Base-by-base conservation (phyloP, 768 basidiomycete species). In the Mycena capillaripes region DNA sequence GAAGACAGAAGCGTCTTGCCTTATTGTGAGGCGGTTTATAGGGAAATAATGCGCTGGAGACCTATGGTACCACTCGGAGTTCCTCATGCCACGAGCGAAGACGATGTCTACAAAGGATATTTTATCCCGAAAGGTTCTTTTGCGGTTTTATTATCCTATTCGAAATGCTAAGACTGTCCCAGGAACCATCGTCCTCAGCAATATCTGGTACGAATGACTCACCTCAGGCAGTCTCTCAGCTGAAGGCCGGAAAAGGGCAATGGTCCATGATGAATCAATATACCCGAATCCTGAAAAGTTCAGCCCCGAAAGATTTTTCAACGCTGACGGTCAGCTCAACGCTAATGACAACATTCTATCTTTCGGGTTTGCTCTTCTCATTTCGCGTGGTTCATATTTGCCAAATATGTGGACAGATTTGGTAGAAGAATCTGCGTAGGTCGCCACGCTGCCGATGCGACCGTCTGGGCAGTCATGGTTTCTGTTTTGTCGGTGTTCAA, bases 91-190 rank as follows among this genome's bases (percentile, higher is more conserved):
- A 70, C 76, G 4, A 76, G 66, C 5, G 69, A 76, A 44, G 80
- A 81, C 30, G 81, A 81, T 59, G 70, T 78, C n/a, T 82, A 80
- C 29, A 72, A 80, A 3, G 81, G 81, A 23, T 79, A 77, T 70
- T 75, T 75, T 70, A 80, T 83, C 23, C 81, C 81, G 0, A 79
- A 79, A 61, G 81, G 80, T 29, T 70, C 16, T 82, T 82, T 56
- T n/a, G 69, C 38, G 2, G 9, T n/a, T n/a, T n/a, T n/a, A 29
- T n/a, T 30, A 25, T 57, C 11, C 19, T 3, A 4, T 36, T 5
- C 21, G 36, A 7, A 11, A 14, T 57, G n/a, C 12, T 57, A n/a
- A 57, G 16, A 12, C 36, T 14, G 6, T 36, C n/a, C 21, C 21
- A 66, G 64, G 64, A 16, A 66, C 65, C 19, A 58, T 36, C 12